Percentiles rank a stretch among this genome's conserved stretches.
Conservation (phyloP, 2,329 filamentous ascomycete species). For the Geosmithia putterillii region DNA sequence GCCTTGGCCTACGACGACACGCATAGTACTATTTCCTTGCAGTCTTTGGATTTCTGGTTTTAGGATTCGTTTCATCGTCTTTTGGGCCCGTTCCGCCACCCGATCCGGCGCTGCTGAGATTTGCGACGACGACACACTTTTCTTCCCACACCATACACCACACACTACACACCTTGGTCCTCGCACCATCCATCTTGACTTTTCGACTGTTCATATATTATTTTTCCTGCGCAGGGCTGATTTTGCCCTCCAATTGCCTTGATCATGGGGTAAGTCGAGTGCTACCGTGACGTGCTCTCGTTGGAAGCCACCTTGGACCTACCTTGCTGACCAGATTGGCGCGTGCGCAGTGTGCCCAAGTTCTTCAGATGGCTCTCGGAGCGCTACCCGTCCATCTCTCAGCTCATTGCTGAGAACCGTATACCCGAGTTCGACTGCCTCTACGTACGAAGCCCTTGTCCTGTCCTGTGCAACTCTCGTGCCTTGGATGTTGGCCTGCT, state of each 20-base stretch:
- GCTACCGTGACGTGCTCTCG: no score
- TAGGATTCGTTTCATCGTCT: neutral
- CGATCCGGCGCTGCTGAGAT: neutral
- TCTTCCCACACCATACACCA: neutral
- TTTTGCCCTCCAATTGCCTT: constrained; percentile 12
- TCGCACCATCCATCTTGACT: neutral
- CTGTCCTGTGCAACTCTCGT: neutral
- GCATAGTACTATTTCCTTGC: neutral
- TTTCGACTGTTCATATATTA: neutral
- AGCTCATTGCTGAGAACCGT: constrained; percentile 95
- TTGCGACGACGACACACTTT: neutral
- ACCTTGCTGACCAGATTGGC: constrained; percentile 3
- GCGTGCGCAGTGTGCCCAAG: constrained; percentile 57
- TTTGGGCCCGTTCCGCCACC: neutral
- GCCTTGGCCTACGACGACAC: neutral
- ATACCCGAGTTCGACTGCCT: constrained; percentile 98
- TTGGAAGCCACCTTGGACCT: neutral
- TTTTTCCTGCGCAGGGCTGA: neutral
- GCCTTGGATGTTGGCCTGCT: constrained; percentile 10
- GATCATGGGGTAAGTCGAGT: constrained; percentile 4
- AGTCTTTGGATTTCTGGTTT: neutral
- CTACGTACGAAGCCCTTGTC: constrained; percentile 45
- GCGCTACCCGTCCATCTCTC: constrained; percentile 95
- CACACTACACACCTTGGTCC: neutral
- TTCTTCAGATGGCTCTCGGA: constrained; percentile 99